These are phyloP conservation scores for Epichloe elymi DNA, from an alignment of 2,329 filamentous ascomycete species.

Conservation along the genomic window DNA sequence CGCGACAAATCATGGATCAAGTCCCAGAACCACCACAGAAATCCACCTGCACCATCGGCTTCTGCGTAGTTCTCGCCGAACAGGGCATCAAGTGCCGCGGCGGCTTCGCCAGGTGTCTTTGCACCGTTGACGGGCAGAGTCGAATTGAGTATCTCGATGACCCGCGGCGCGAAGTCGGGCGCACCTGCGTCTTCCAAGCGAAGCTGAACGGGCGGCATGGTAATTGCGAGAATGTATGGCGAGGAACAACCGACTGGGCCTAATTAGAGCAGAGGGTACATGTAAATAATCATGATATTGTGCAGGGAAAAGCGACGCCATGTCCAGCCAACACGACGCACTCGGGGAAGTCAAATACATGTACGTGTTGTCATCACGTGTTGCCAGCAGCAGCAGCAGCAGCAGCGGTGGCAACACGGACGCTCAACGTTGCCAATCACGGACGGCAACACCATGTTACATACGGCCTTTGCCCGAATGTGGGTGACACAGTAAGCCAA, in stretches of 20 bases:
- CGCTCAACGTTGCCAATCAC: no score
- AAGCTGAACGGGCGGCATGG: conserved; percentile 1
- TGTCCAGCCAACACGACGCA: no score
- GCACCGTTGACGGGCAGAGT: neutral
- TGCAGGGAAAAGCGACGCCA: no score
- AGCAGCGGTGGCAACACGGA: no score
- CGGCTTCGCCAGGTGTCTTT: neutral
- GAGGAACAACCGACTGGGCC: neutral
- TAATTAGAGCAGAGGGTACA: neutral
- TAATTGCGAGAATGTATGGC: neutral
- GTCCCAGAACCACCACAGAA: conserved; percentile 14
- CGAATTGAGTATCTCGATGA: conserved; percentile 6
- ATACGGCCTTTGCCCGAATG: no score
- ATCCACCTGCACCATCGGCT: conserved; percentile 3
- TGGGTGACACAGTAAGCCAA: no score
- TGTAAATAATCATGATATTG: no score
- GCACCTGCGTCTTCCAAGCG: conserved; percentile 2
- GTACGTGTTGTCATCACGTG: no score
- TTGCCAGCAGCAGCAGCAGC: no score
- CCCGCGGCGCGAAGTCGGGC: conserved; percentile 4
- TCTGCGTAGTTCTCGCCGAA: neutral
- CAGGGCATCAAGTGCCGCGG: conserved; percentile 5
- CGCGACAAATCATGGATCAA: conserved; percentile 11
- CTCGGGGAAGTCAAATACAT: no score
- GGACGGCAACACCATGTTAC: no score